Base-by-base conservation (phyloP, 192 early-diverging fungal species). In the Fimicolochytrium jonesii region DNA sequence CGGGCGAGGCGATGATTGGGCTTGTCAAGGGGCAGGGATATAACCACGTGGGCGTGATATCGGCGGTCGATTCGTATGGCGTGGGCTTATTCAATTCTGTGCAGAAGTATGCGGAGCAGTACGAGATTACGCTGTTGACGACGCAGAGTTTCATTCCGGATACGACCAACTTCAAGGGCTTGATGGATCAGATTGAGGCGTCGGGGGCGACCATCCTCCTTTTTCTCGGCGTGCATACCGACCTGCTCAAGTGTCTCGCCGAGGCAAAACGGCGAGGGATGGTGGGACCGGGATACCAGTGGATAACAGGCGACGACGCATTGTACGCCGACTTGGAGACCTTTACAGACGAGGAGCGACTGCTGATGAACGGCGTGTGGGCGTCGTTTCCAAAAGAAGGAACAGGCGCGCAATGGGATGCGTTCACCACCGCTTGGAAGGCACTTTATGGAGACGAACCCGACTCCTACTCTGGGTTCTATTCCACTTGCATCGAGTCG, bases 1-100 rank as follows among this genome's bases (percentile, higher is more conserved):
- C 54, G 32, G 66, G 67, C 6, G 5, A 37, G 28, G 68, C 70
- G 4, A 69, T 70, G 13, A 13, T 69, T 22, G 49, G 50, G 5
- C 49, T 66, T 17, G 29, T 75, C 10, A 3, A 31, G 6, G 23
- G 37, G 2, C 47, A 23, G 20, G 59, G 63, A 5, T 75, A 67
- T 67, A 31, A 7, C 0, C 48, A 44, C 28, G 46, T 71, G 25
- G 69, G 57, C 2, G 49, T 58, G 3, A 35, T 56, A 4, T 31
- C 46, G 33, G 35, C 23, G 23, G 28, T 58, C 22, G 69, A 71
- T 31, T 25, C 25, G n/a, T 50, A 50, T 26, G 61, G 61, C 13
- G 58, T 39, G 18, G 69, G 63, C 2, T 31, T 60, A 26, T 11
- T 53, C 26, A 22, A 33, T 5, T 11, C 26, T 17, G 51, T 39